These are phyloP conservation scores for Myrmaecium sp. DNA, from an alignment of 2,329 filamentous ascomycete genomes.

Conservation along the genomic window DNA sequence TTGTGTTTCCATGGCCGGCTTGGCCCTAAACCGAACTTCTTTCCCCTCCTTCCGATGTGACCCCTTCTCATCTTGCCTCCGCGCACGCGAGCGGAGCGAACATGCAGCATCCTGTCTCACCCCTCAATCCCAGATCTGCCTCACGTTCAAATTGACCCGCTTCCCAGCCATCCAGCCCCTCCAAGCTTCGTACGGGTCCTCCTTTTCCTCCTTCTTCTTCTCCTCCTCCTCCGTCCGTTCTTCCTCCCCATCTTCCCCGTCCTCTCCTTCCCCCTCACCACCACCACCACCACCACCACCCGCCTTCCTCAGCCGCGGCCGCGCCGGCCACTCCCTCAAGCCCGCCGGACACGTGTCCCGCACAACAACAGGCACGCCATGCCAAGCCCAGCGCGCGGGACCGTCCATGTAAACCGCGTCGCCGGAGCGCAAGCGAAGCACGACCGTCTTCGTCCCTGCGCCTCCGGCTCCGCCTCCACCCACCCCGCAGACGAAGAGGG, in stretches of 20 bases:
- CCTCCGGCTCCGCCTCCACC: conserved; percentile 29
- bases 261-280: conserved; percentile 22
- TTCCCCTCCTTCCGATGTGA: too few relatives aligned
- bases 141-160: conserved; percentile 78
- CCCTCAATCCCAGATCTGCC: conserved; percentile 63
- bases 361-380: conserved; percentile 80
- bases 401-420: conserved; percentile 84
- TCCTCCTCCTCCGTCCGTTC: neutral
- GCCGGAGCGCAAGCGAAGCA: conserved; percentile 60
- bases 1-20: too few relatives aligned
- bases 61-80: too few relatives aligned
- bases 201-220: conserved; percentile 1
- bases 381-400: conserved; percentile 76
- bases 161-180: conserved; percentile 77
- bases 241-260: conserved; percentile 6
- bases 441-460: conserved; percentile 18
- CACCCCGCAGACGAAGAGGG: conserved; percentile 68
- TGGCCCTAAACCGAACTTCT: too few relatives aligned
- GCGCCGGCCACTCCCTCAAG: conserved; percentile 55
- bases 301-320: too few relatives aligned
- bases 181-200: conserved; percentile 45
- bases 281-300: neutral
- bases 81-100: too few relatives aligned
- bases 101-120: too few relatives aligned
- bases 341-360: conserved; percentile 61